Conservation (phyloP, 2,329 filamentous ascomycete species). For the Nemania abortiva region DNA sequence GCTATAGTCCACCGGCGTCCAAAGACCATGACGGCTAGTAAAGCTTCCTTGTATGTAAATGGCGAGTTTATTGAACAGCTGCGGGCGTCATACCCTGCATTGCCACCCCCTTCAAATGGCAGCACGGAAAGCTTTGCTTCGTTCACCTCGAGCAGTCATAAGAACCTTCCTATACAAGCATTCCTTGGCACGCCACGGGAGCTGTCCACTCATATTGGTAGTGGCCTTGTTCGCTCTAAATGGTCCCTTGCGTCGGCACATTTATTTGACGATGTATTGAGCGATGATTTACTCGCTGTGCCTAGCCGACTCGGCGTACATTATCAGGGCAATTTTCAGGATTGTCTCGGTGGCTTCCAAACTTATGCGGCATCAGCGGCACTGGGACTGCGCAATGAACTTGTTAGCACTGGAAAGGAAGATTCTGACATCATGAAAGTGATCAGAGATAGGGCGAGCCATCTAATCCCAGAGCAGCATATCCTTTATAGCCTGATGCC, state of each 20-base stretch:
- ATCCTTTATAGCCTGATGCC: conserved; percentile 88
- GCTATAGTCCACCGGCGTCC: conserved; percentile 86
- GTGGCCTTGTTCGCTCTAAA: conserved; percentile 78
- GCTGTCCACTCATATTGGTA: conserved; percentile 80
- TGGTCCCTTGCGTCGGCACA: conserved; percentile 94
- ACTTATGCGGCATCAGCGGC: conserved; percentile 95
- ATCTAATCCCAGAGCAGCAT: conserved; percentile 82
- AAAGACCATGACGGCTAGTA: conserved; percentile 79
- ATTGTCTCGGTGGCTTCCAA: conserved; percentile 94
- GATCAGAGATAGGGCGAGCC: conserved; percentile 86
- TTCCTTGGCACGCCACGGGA: conserved; percentile 94
- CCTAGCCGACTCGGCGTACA: conserved; percentile 89
- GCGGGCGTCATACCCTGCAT: conserved; percentile 87
- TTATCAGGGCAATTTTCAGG: conserved; percentile 96
- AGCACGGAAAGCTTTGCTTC: conserved; percentile 78
- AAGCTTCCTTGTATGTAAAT: conserved; percentile 89
- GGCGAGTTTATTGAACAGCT: conserved; percentile 94
- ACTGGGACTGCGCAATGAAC: conserved; percentile 90
- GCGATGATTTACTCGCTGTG: conserved; percentile 91
- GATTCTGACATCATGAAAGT: conserved; percentile 91
- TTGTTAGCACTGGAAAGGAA: conserved; percentile 88
- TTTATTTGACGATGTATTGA: conserved; percentile 86
- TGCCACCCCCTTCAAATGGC: conserved; percentile 73
- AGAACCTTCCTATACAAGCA: conserved; percentile 81
- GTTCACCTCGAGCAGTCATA: conserved; percentile 69